phyloP scores from a whole-genome alignment of 208 protist genomes.

The Trypanosoma brucei region DNA sequence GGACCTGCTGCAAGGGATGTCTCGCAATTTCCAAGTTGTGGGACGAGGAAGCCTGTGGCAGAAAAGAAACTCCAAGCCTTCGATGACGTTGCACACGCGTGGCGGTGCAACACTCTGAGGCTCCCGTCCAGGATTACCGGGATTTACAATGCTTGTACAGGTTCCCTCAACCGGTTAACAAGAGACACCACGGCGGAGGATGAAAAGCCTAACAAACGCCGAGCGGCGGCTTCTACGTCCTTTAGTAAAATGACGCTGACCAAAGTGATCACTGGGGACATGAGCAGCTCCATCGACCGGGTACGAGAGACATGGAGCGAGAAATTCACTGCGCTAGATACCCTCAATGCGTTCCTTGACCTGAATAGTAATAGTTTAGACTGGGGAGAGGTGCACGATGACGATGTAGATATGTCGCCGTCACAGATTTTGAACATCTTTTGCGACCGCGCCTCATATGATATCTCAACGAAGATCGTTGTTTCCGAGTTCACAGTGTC shows the following conservation, averaged over 20 bases:
- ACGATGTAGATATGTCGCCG: constrained; percentile 29
- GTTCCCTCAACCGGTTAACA: constrained; percentile 53
- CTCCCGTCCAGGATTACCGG: constrained; percentile 77
- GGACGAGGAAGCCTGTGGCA: neutral
- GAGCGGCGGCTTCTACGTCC: neutral
- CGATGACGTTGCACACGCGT: constrained; percentile 5
- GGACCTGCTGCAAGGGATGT: neutral
- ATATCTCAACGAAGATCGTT: constrained; percentile 58
- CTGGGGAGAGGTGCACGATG: constrained; percentile 22
- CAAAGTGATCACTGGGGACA: neutral
- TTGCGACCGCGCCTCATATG: constrained; percentile 40
- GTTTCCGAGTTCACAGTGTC: constrained; percentile 75
- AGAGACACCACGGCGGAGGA: neutral
- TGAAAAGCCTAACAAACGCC: neutral
- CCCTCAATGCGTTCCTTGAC: constrained; percentile 72
- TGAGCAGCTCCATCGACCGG: neutral
- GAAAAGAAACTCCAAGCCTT: constrained; percentile 7
- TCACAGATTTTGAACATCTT: constrained; percentile 78
- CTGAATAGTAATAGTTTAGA: constrained; percentile 54
- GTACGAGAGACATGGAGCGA: constrained; percentile 29
- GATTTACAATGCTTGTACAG: constrained; percentile 77
- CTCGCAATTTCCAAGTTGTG: neutral
- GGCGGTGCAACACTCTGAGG: constrained; percentile 31
- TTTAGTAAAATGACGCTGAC: neutral
- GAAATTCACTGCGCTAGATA: constrained; percentile 55